Evolutionary conservation across 179 eudicot genomes (phyloP).

Genomic region (Corrigiola litoralis): DNA sequence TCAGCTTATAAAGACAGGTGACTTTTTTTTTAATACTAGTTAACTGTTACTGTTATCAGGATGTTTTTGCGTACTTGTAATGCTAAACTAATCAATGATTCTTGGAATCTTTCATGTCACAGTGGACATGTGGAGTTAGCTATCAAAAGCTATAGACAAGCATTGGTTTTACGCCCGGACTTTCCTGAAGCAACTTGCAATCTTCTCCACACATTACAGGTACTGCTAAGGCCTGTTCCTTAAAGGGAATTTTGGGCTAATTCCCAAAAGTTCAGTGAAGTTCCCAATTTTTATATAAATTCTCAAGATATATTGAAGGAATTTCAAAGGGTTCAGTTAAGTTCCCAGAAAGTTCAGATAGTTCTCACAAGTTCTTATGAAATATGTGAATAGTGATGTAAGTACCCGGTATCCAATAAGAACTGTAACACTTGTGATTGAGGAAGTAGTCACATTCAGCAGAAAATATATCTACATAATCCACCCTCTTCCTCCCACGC

Average conservation of each 20-base stretch:
- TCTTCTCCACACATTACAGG: constrained; percentile 94
- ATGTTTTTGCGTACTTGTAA: constrained; percentile 1
- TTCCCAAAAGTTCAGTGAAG: background rate
- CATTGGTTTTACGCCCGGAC: constrained; percentile 75
- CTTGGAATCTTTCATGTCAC: constrained; percentile 11
- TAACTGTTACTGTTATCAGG: background rate
- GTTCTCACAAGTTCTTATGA: too few relatives aligned
- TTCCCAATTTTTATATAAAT: too few relatives aligned
- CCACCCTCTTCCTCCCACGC: too few relatives aligned
- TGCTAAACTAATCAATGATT: background rate
- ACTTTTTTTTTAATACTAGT: background rate
- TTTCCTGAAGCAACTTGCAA: constrained; percentile 91
- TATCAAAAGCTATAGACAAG: constrained; percentile 80
- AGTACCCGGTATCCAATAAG: too few relatives aligned
- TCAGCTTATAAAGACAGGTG: constrained; percentile 97
- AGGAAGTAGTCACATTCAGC: too few relatives aligned
- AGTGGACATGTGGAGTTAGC: constrained; percentile 90
- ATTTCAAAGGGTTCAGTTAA: too few relatives aligned
- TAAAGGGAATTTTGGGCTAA: background rate
- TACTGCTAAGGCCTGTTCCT: too few relatives aligned
- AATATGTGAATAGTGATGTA: too few relatives aligned
- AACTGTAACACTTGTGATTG: too few relatives aligned
- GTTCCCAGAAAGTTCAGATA: too few relatives aligned
- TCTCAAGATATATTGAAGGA: too few relatives aligned
- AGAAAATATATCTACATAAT: too few relatives aligned